Evolutionary conservation across 306 rosid genomes (phyloP).

Genomic region (Purshia tridentata): DNA sequence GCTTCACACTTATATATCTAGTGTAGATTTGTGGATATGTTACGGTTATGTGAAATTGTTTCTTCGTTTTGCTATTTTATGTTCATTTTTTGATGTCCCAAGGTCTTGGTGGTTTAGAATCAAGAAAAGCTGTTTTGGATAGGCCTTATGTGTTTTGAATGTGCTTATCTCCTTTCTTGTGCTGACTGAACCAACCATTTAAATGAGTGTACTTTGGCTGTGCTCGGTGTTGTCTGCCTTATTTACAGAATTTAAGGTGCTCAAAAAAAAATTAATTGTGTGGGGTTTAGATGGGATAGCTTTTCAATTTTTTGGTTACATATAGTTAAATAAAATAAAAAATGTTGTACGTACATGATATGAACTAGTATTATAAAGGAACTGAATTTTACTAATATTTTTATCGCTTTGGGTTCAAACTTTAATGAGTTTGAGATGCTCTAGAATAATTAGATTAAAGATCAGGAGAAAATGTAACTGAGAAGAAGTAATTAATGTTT

Average conservation of each 20-base stretch:
- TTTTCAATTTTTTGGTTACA: not conserved
- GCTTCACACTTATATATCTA: not conserved
- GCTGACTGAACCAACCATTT: not conserved
- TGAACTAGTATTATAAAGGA: not conserved
- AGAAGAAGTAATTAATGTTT: constrained; percentile 75
- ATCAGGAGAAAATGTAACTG: constrained; percentile 53
- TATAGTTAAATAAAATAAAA: not conserved
- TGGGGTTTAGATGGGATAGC: not conserved
- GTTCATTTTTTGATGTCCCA: not conserved
- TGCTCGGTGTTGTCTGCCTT: not conserved
- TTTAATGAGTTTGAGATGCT: constrained; percentile 15
- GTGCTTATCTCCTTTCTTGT: not conserved
- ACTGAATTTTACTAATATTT: not conserved
- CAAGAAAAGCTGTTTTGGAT: not conserved
- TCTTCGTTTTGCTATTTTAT: not conserved
- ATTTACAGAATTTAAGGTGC: not conserved
- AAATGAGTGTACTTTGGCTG: not conserved
- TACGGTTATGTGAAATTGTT: not conserved
- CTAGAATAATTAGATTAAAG: constrained; percentile 43
- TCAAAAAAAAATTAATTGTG: not conserved
- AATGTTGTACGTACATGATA: not conserved
- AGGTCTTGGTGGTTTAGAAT: not conserved
- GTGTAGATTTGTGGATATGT: not conserved
- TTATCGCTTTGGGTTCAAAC: not conserved
- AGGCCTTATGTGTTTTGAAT: not conserved